phyloP scores from a whole-genome alignment of 768 basidiomycete species.

The Russula compacta region DNA sequence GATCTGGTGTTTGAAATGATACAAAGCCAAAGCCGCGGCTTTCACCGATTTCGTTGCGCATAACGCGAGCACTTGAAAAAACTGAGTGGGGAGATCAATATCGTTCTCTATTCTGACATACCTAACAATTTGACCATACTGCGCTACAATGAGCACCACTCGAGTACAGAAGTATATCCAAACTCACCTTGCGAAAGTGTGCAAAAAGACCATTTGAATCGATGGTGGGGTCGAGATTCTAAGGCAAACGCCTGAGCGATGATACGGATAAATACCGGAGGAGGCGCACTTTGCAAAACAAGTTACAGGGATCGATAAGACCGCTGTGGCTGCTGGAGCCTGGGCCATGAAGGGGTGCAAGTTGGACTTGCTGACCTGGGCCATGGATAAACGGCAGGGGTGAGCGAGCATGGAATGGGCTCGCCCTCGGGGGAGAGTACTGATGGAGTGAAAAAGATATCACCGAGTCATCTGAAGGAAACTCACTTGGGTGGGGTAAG shows the following conservation, averaged over 20 bases:
- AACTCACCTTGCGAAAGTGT: slow-evolving; percentile 67
- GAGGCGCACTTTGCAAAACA: slow-evolving; percentile 70
- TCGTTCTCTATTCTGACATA: slow-evolving; percentile 25
- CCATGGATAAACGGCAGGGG: slow-evolving; percentile 64
- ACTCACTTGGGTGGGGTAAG: slow-evolving; percentile 53
- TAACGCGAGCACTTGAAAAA: slow-evolving; percentile 70
- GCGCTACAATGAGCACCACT: not conserved
- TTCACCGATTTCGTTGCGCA: slow-evolving; percentile 76
- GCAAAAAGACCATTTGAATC: slow-evolving; percentile 79
- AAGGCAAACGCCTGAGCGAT: slow-evolving; percentile 4
- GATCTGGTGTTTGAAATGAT: slow-evolving; percentile 73
- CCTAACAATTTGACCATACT: slow-evolving; percentile 91
- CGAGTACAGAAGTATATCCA: not conserved
- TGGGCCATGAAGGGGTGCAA: slow-evolving; percentile 63
- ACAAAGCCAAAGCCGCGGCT: slow-evolving; percentile 91
- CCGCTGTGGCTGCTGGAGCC: slow-evolving; percentile 81
- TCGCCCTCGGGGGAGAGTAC: slow-evolving; percentile 64
- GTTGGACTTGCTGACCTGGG: slow-evolving; percentile 84
- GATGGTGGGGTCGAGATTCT: slow-evolving; percentile 82
- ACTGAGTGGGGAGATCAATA: not conserved
- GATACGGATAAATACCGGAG: slow-evolving; percentile 3
- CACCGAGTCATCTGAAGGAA: not conserved
- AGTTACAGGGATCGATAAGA: slow-evolving; percentile 82
- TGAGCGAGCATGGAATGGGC: slow-evolving; percentile 33
- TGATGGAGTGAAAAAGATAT: slow-evolving; percentile 21